Percentiles rank a stretch among this genome's conserved stretches.
phyloP scores from a whole-genome alignment of 202 grass and related monocot species.

The Zizania palustris region DNA sequence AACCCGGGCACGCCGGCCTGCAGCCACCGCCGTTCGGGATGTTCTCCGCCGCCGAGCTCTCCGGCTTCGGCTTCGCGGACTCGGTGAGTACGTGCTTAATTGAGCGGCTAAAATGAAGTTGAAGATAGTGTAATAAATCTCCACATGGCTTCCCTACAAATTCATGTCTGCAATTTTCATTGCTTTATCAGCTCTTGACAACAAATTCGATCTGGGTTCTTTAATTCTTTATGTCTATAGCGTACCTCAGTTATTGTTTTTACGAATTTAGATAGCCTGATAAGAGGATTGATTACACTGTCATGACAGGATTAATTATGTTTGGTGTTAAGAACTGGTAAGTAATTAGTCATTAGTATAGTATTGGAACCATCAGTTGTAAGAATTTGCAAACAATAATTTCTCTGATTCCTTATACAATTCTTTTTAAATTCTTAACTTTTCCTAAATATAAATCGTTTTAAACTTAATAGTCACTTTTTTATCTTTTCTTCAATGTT shows the following conservation, averaged over 20 bases:
- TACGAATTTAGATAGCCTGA: no score
- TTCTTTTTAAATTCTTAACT: no score
- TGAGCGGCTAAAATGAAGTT: background rate
- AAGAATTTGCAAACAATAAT: no score
- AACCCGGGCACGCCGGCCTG: conserved; percentile 16
- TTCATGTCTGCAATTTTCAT: background rate
- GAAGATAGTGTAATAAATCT: background rate
- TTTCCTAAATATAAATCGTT: no score
- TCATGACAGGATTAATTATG: background rate
- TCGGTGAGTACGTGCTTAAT: conserved; percentile 30
- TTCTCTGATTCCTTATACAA: no score
- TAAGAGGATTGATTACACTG: background rate
- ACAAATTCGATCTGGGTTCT: no score
- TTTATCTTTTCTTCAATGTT: no score
- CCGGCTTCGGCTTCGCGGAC: conserved; percentile 43
- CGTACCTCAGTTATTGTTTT: no score
- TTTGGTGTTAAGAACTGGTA: background rate
- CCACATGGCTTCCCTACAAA: background rate
- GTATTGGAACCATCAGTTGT: no score
- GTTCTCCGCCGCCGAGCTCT: conserved; percentile 43
- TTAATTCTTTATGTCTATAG: no score
- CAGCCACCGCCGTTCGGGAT: conserved; percentile 5
- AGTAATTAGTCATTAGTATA: background rate
- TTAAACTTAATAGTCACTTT: no score
- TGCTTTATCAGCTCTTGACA: background rate